Evolutionary conservation across 108 stramenopile species (phyloP), one percentile per base, ranked within the genome.

Genomic region (Skeletonema menzelii): DNA sequence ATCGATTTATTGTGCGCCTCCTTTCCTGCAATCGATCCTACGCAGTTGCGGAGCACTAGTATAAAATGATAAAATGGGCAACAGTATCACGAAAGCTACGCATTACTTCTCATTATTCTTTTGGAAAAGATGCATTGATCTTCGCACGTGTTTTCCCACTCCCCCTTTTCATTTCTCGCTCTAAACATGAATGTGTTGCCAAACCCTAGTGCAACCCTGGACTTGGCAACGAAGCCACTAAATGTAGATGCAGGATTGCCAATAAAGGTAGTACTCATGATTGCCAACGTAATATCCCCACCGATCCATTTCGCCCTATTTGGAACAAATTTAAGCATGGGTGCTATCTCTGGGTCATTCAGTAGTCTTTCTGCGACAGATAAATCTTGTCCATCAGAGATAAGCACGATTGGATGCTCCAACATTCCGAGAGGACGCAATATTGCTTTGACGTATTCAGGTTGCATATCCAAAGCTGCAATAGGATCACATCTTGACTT

Each of bases 161-260:
- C 27, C 2, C 71, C 78, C n/a, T 19, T 38, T 14, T 26, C 22
- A 14, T 63, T 42, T 26, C 34, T 67, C 5, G 44, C 65, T 17
- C 59, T n/a, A 20, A 60, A 60, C 59, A 60, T 31, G 27, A 34
- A 60, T 31, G 30, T 60, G 28, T 60, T 31, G 28, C 8, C 59
- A 60, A 60, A 2, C 17, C 59, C 59, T 0, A 60, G 22, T 11
- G 59, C 59, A 19, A 60, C 28, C 4, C 59, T 60, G 8, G 27
- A 17, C 59, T 81, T 81, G 73, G 73, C 80, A 69, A 75, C 71
- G 27, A 81, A 81, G 8, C 73, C 80, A 4, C 69, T 69, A 47
- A 81, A 70, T 19, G 73, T 60, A 46, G 56, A 59, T 3, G 80
- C 80, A 0, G 80, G 79, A 64, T 80, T 80, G 0, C 79, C 79